Evolutionary conservation across 2,329 filamentous ascomycete genomes (phyloP), one percentile per base, ranked within the genome.

Genomic region (Epichloe uncinata): DNA sequence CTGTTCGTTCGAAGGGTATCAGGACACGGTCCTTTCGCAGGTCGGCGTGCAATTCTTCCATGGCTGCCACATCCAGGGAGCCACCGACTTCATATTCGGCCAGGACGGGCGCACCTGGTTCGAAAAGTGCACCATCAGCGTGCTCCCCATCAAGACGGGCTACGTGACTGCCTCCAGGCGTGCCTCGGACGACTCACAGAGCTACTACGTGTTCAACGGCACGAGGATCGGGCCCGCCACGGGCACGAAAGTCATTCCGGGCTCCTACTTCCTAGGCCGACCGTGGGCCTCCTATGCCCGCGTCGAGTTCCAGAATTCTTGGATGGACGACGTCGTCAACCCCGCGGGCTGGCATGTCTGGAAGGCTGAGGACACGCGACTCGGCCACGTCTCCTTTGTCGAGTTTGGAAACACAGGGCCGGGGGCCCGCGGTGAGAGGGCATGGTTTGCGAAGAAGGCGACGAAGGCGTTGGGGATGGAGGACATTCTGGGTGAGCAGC

Each of bases 11-110:
- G 64, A 61, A 40, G 73, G 73, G 0, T 75, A 66, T 58, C 73
- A 76, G 55, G 73, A 76, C 56, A 76, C 73, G 4, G 53, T 76
- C 2, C 62, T 75, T 11, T 68, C 70, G 5, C 65, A 73, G 54
- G 52, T 57, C 15, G 71, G 72, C n/a, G 60, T 64, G 42, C 73
- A 77, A 59, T 65, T 74, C 46, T 76, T 73, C 55, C 63, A 65
- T 20, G 55, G 56, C 2, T 70, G 66, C 49, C 62, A 69, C 50
- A 70, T 74, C 41, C 63, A 69, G 47, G 72, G 72, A 13, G 72
- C 69, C 1, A 73, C 69, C 26, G 72, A 74, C 55, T 74, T 60
- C 36, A 53, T 59, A 50, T 60, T 58, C 35, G 71, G 71, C 0
- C 66, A 70, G 57, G 44, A 61, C 3, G 62, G 65, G 3, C 55